Evolutionary conservation across 106 monocot species (phyloP).

Genomic region (Acanthochlamys bracteata): DNA sequence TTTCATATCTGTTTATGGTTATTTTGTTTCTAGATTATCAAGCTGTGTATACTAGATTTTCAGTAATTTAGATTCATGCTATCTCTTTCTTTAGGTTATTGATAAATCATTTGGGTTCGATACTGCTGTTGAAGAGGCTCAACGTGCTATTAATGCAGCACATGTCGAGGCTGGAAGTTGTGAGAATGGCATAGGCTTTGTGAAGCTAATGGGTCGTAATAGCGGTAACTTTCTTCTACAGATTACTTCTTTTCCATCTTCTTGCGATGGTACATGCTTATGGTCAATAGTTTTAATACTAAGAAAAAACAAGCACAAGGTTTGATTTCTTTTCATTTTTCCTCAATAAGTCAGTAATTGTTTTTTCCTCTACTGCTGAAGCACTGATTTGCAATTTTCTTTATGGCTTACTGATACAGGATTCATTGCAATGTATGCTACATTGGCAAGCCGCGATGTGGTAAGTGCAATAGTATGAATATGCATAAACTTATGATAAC

Average conservation of each 20-base stretch:
- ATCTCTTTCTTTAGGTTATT: constrained; percentile 33
- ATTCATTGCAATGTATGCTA: constrained; percentile 53
- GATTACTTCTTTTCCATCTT: too few relatives aligned
- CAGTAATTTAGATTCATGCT: not conserved
- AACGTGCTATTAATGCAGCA: constrained; percentile 74
- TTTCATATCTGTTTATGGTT: not conserved
- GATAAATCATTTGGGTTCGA: constrained; percentile 82
- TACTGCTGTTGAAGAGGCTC: constrained; percentile 74
- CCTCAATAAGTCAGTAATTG: too few relatives aligned
- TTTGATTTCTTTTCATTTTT: too few relatives aligned
- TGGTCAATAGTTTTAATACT: too few relatives aligned
- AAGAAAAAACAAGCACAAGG: too few relatives aligned
- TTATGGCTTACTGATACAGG: constrained; percentile 16
- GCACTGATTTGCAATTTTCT: not conserved
- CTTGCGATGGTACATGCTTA: too few relatives aligned
- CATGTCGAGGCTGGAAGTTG: constrained; percentile 60
- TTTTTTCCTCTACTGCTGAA: not conserved
- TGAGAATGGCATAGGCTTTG: constrained; percentile 63
- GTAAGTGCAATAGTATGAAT: too few relatives aligned
- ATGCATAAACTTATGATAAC: too few relatives aligned
- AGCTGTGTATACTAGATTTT: too few relatives aligned
- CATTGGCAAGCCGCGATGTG: constrained; percentile 47
- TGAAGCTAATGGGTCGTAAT: constrained; percentile 72
- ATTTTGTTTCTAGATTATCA: too few relatives aligned
- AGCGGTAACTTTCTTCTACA: too few relatives aligned